Evolutionary conservation across 2,329 filamentous ascomycete species (phyloP), one percentile per base, ranked within the genome.

Genomic region (Ophiostoma ulmi): DNA sequence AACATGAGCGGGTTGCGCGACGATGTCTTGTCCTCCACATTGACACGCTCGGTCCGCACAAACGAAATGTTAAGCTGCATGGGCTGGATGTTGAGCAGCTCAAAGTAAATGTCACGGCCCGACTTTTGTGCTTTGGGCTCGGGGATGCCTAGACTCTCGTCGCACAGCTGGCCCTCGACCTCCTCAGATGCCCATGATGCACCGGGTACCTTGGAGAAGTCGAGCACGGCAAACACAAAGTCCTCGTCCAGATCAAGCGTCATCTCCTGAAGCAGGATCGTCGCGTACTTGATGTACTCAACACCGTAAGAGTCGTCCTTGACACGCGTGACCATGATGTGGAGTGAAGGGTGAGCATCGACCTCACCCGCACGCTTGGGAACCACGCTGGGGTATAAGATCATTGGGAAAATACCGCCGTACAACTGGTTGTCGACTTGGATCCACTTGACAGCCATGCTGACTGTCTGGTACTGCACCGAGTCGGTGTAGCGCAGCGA

Each of bases 281-380:
- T 97, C 31, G 95, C 94, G 79, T 99, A 99, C 80, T 99, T 99
- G 85, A 99, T 94, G 80, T 99, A 99, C 11, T 97, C 83, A 31
- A 99, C 95, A 76, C 95, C 95, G 77, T 98, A 99, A 0, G 94
- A 97, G 77, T 99, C 94, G 77, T 99, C 95, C 82, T 99, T 99
- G 78, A 99, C 94, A 39, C 93, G 87, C 13, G 94, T 97, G 70
- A 97, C 85, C 85, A 94, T 94, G 17, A 90, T 89, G 76, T 97
- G 94, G 78, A 99, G 87, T 70, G 96, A 98, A 0, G 95, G 95
- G 80, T 98, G 95, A 0, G 94, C 91, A 74, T 98, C 95, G 78
- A 97, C 95, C 79, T 99, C 95, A 77, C 95, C 94, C 48, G 93
- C 93, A 74, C 93, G 95, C 85, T 98, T 98, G 0, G 95, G 94